Percentiles rank a stretch among this genome's conserved stretches.
Conservation (phyloP, 257 asterid genomes). For the Verbascum thapsus region DNA sequence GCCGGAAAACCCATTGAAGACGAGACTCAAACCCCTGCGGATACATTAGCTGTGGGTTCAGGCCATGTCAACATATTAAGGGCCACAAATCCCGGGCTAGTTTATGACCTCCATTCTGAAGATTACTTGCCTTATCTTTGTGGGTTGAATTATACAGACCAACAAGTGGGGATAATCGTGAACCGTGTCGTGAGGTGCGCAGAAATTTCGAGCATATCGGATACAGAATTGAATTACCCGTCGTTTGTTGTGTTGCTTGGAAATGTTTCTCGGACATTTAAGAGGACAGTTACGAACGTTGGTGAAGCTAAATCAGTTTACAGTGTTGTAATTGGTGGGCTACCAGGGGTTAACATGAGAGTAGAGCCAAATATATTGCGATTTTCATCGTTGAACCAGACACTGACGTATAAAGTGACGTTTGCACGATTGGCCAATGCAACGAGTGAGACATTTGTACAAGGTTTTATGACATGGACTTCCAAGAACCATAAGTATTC, state of each 20-base stretch:
- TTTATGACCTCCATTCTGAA: slow-evolving; percentile 38
- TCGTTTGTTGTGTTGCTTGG: slow-evolving; percentile 34
- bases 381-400: slow-evolving; percentile 34
- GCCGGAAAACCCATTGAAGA: slow-evolving; percentile 22
- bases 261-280: slow-evolving; percentile 13
- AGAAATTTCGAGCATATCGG: slow-evolving; percentile 25
- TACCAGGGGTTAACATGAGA: slow-evolving; percentile 22
- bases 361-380: slow-evolving; percentile 37
- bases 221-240: slow-evolving; percentile 42
- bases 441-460: background rate
- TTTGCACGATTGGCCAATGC: slow-evolving; percentile 28
- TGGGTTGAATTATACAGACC: slow-evolving; percentile 38
- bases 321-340: background rate
- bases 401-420: slow-evolving; percentile 32
- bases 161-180: slow-evolving; percentile 25
- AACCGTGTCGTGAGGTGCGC: slow-evolving; percentile 27
- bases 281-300: slow-evolving; percentile 44
- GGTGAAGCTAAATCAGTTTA: slow-evolving; percentile 35
- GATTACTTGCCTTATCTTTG: slow-evolving; percentile 43
- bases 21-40: slow-evolving; percentile 19
- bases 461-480: slow-evolving; percentile 45
- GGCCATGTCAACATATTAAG: slow-evolving; percentile 39
- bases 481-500: slow-evolving; percentile 32
- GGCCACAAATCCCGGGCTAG: slow-evolving; percentile 41
- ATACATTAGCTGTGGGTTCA: slow-evolving; percentile 30